Evolutionary conservation across 2,329 filamentous ascomycete species (phyloP), one percentile per base, ranked within the genome.

Genomic region (Ascosphaera pollenicola): DNA sequence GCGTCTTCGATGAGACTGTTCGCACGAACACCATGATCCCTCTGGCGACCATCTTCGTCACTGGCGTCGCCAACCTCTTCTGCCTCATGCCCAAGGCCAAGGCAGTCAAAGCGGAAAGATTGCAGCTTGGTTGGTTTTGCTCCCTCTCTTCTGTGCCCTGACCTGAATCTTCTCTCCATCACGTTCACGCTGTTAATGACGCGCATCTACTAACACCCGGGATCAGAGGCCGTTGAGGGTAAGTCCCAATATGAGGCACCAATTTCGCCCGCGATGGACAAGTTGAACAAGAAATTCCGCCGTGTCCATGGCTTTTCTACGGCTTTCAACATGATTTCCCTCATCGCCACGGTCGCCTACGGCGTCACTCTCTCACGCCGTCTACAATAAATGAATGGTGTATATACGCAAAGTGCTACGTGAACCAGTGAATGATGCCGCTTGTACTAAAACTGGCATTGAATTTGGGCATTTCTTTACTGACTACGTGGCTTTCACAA

Each of bases 211-310:
- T 41, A 26, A 39, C 19, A 11, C 40, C 19, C 31, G 38, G 19
- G 36, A 13, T 3, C 32, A 68, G 85, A 87, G 65, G 83, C 78
- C 44, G 74, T 77, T 49, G 87, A 94, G 54, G 83, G 83, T 40
- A 94, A 92, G 68, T 80, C 78, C 54, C 81, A 75, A 57, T 80
- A 78, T 51, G 83, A 92, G 39, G 69, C 75, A 1, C 80, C 83
- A 31, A 81, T 92, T 51, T 89, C 79, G 3, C 66, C 75, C 48
- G 81, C 87, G 61, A 94, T 95, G 85, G 58, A 72, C 48, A 66
- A 65, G 7, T 57, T 92, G 49, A 92, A 87, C 64, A 79, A 74
- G 60, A 66, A 65, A 45, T 95, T 95, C 56, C 73, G 70, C 13
- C 70, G 69, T 44, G 58, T 93, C 41, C 89, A 98, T 57, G 82